A percentile compares a stretch with the other conserved stretches of the same genome.
phyloP scores from a whole-genome alignment of 805 yeast species.

The Cyberlindnera mrakii region DNA sequence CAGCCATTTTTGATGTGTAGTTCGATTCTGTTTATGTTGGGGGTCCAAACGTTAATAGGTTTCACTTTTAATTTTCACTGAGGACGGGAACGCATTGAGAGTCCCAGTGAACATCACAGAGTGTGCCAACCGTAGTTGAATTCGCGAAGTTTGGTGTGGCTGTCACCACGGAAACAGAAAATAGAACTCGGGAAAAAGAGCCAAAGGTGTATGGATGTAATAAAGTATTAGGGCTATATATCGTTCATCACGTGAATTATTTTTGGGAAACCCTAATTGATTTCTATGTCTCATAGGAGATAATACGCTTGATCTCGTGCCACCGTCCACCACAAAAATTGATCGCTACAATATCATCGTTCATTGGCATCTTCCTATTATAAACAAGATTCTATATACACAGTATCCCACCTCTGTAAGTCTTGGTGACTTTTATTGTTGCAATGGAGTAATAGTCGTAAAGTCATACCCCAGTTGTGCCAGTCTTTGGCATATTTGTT shows the following conservation, averaged over 20 bases:
- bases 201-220: conserved; percentile 1
- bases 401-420: neutral
- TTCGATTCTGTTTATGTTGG: conserved; percentile 3
- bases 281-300: too few species aligned
- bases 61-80: conserved; percentile 11
- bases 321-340: neutral
- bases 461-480: conserved; percentile 33
- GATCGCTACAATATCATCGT: neutral
- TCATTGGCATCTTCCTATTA: conserved; percentile 11
- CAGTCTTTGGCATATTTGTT: conserved; percentile 45
- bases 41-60: neutral
- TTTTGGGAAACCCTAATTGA: conserved; percentile 1
- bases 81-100: neutral
- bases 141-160: neutral
- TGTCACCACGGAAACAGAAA: neutral
- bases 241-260: neutral
- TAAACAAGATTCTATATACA: conserved; percentile 2
- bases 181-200: neutral
- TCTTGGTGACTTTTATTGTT: neutral
- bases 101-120: neutral
- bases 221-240: conserved; percentile 1
- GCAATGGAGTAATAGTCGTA: conserved; percentile 19
- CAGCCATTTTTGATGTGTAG: conserved; percentile 36
- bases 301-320: too few species aligned
- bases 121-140: too few species aligned